A percentile compares a stretch with the other conserved stretches of the same genome.
Evolutionary conservation across 2,329 filamentous ascomycete genomes (phyloP).

Genomic region (Xylaria sp.): DNA sequence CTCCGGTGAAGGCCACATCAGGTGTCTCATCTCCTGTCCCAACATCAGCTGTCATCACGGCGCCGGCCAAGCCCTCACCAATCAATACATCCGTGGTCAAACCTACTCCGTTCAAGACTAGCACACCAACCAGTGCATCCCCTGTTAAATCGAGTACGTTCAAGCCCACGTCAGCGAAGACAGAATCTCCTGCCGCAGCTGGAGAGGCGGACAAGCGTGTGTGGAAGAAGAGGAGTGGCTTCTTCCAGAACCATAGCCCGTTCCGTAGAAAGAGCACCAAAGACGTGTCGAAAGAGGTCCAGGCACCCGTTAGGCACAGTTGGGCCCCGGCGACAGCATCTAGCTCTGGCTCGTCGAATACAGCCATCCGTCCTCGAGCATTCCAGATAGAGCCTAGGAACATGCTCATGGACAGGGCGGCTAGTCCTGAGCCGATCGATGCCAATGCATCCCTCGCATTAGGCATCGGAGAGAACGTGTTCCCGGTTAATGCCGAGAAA

Average conservation of each 20-base stretch:
- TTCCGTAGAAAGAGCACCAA: constrained; percentile 91
- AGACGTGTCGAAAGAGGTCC: constrained; percentile 61
- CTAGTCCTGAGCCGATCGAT: constrained; percentile 80
- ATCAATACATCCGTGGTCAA: constrained; percentile 30
- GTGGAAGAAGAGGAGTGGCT: constrained; percentile 69
- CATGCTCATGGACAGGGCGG: constrained; percentile 39
- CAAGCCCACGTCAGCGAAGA: constrained; percentile 5
- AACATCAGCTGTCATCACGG: not conserved
- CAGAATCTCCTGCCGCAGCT: constrained; percentile 30
- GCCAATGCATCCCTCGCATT: constrained; percentile 88
- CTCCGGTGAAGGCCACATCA: constrained; percentile 31
- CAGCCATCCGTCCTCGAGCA: constrained; percentile 36
- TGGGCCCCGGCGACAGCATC: constrained; percentile 44
- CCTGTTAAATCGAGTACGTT: not conserved
- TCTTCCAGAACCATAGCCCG: constrained; percentile 88
- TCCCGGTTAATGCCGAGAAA: constrained; percentile 74
- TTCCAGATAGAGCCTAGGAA: constrained; percentile 38
- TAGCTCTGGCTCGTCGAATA: constrained; percentile 14
- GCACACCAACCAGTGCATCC: constrained; percentile 30
- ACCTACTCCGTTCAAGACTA: not conserved
- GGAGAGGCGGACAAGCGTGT: constrained; percentile 57
- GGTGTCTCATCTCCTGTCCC: constrained; percentile 31
- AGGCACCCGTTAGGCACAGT: constrained; percentile 49
- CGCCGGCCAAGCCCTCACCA: constrained; percentile 31
- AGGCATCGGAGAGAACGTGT: constrained; percentile 93